Evolutionary conservation across 805 yeast genomes (phyloP).

Genomic region (Priceomyces medius): DNA sequence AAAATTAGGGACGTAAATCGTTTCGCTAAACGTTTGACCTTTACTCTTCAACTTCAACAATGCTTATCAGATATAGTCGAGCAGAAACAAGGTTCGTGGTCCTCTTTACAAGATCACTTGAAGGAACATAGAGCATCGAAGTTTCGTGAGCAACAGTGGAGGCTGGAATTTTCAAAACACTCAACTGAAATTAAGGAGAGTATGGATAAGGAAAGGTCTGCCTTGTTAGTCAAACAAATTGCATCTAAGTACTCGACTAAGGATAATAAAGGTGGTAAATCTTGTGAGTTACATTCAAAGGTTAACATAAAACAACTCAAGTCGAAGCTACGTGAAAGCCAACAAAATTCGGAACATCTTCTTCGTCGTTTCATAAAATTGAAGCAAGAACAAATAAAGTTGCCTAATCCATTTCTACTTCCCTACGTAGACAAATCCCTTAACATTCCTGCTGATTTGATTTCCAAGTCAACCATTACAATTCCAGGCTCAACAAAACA

Average conservation of each 20-base stretch:
- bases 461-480: constrained; percentile 10
- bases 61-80: constrained; percentile 7
- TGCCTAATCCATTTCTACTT: constrained; percentile 34
- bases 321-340: constrained; percentile 2
- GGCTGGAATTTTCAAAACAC: constrained; percentile 10
- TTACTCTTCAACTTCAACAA: constrained; percentile 13
- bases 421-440: constrained; percentile 22
- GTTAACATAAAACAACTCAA: constrained; percentile 3
- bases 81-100: constrained; percentile 1
- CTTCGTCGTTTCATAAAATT: constrained; percentile 28
- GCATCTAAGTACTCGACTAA: constrained; percentile 11
- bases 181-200: neutral
- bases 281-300: neutral
- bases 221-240: constrained; percentile 6
- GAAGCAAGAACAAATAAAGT: constrained; percentile 21
- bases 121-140: constrained; percentile 13
- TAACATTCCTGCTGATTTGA: constrained; percentile 9
- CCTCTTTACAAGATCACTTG: constrained; percentile 12
- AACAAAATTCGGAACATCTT: constrained; percentile 11
- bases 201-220: constrained; percentile 10
- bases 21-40: constrained; percentile 9
- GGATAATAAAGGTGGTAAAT: constrained; percentile 1
- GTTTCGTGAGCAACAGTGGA: constrained; percentile 17
- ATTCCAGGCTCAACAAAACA: constrained; percentile 25
- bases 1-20: neutral